phyloP scores from a whole-genome alignment of 345 rosid species.

The Aquilaria malaccensis region DNA sequence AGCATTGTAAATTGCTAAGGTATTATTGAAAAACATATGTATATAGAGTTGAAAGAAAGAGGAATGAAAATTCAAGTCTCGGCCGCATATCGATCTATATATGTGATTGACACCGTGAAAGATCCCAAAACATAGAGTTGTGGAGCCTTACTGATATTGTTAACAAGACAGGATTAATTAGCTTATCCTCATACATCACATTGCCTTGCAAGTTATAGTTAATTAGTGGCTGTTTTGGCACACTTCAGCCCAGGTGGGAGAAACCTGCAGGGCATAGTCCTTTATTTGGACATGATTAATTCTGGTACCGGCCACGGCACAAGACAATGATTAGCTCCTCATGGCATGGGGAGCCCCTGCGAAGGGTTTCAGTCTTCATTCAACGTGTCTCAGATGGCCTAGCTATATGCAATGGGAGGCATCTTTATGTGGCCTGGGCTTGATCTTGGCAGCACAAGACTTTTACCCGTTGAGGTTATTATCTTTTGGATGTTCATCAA shows the following conservation, averaged over 20 bases:
- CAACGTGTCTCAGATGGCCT: conserved; percentile 82
- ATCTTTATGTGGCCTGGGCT: conserved; percentile 79
- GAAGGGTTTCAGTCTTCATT: conserved; percentile 51
- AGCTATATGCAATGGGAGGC: conserved; percentile 42
- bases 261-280: conserved; percentile 71
- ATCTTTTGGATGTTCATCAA: neutral
- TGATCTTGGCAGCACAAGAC: conserved; percentile 82
- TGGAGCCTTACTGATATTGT: conserved; percentile 52
- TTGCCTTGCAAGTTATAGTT: conserved; percentile 45
- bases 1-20: too few relatives aligned
- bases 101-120: conserved; percentile 52
- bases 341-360: conserved; percentile 84
- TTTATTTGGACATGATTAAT: conserved; percentile 63
- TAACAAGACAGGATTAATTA: conserved; percentile 56
- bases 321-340: conserved; percentile 84
- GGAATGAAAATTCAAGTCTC: too few relatives aligned
- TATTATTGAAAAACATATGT: too few relatives aligned
- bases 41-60: too few relatives aligned
- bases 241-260: conserved; percentile 61
- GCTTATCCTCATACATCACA: conserved; percentile 92
- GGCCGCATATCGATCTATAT: conserved; percentile 43
- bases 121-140: conserved; percentile 76
- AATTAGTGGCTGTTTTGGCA: neutral
- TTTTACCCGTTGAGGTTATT: conserved; percentile 71
- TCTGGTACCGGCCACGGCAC: conserved; percentile 92